Base-by-base conservation (phyloP, 2,329 filamentous ascomycete species). In the Calonectria henricotiae region DNA sequence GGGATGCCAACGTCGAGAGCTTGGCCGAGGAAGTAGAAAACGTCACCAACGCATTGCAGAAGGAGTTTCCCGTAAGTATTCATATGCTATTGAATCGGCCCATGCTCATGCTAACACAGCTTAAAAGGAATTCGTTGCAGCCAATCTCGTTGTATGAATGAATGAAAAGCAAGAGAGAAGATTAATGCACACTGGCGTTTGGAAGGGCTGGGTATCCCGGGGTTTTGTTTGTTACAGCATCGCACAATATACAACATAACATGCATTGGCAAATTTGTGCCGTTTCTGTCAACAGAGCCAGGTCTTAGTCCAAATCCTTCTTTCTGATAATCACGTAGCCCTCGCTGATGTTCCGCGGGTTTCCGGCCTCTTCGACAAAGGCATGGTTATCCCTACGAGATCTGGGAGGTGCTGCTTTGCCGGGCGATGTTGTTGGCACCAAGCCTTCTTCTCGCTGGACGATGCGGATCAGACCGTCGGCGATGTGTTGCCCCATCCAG, bases 21-120 rank as follows among this genome's bases (percentile, higher is more conserved):
- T 81, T 98, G 67, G 92, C 95, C 2, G 95, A 98, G 82, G 94
- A 97, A 80, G 93, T 98, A 6, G 96, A 98, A 83, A 92, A 91
- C 75, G 91, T 97, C 71, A 94, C 94, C 17, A 94, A 94, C 49
- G 89, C 92, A 75, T 87, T 98, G 74, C 93, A 96, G 81, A 90
- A 90, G 73, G 90, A 94, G 79, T 94, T 96, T 81, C 95, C 96
- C 25, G 92, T 86, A 75, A 74, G 83, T 81, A 41, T 37, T 55
- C 13, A 44, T 51, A 15, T 23, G 9, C 15, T 17, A 25, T 39
- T 25, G 8, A 15, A 17, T 35, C 35, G 44, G 20, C 25, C 25
- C 15, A 23, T 13, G 8, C 37, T 27, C 12, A 46, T 60, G 51
- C 73, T 77, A 60, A 76, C 60, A n/a, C 35, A 12, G 15, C 4